These are phyloP conservation scores for Maudiozyma saulgeensis DNA, from an alignment of 805 yeast genomes.

Conservation along the genomic window DNA sequence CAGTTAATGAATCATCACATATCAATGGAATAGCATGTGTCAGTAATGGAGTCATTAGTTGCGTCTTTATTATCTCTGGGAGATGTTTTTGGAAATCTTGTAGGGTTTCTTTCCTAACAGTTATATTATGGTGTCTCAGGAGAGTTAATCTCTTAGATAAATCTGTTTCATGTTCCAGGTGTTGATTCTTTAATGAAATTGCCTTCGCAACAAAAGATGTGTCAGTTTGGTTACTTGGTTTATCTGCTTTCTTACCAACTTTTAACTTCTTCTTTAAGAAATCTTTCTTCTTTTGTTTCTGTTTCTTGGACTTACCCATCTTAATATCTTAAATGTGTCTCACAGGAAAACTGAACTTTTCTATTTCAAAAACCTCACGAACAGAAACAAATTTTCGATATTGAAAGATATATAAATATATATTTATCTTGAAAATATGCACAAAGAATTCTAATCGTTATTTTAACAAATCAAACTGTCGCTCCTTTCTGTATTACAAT, in stretches of 20 bases:
- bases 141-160: conserved; percentile 54
- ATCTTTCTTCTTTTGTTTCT: conserved; percentile 36
- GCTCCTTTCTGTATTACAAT: not conserved
- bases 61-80: conserved; percentile 33
- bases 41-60: conserved; percentile 24
- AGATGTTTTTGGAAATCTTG: conserved; percentile 41
- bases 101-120: conserved; percentile 65
- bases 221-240: conserved; percentile 70
- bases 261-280: conserved; percentile 58
- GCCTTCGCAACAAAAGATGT: conserved; percentile 71
- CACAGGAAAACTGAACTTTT: no score
- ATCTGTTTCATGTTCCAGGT: conserved; percentile 34
- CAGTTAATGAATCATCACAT: conserved; percentile 53
- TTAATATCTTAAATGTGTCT: not conserved
- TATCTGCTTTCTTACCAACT: conserved; percentile 76
- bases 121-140: conserved; percentile 61
- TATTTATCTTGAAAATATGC: no score
- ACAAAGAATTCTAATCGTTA: not conserved
- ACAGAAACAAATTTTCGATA: no score
- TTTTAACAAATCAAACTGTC: no score
- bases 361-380: no score
- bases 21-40: conserved; percentile 26
- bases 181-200: conserved; percentile 26
- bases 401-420: no score
- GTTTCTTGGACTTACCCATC: conserved; percentile 31